Evolutionary conservation across 148 eudicot genomes (phyloP), one percentile per base, ranked within the genome.

Genomic region (Fagopyrum tataricum): DNA sequence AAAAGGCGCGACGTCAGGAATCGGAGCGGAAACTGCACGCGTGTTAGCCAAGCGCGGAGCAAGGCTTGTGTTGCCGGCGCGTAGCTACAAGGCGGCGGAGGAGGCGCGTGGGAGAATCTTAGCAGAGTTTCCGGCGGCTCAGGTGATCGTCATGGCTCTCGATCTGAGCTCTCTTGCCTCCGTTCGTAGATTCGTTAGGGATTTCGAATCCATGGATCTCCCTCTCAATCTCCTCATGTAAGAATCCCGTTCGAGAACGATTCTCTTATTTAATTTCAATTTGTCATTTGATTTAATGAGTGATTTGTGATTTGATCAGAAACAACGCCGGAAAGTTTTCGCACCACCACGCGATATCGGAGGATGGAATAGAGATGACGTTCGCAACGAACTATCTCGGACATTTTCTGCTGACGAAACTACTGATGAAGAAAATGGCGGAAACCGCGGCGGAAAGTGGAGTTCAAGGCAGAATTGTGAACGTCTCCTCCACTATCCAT

Each of bases 181-280:
- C 14, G 97, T 95, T 0, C 78, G 87, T 21, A 78, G 67, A 31
- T 95, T 95, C 51, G 92, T 86, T 5, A 47, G 43, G 0, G 77
- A 86, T n/a, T 95, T 95, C 59, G 84, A 84, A 21, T 81, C 94
- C 42, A 96, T 91, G 62, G 21, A 80, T 31, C 78, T 92, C 70
- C 99, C 96, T 55, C 96, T 95, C 70, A 86, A 92, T 77, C 87
- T 95, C 61, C 99, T 95, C 77, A 90, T 95, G 99, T 95, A 85
- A 74, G 72, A 14, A 13, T 7, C 37, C 42, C 14, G 14, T 12
- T 62, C 42, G 11, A 37, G 4, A 24, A 26, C 17, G 4, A 20
- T 56, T 56, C 62, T 23, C 12, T 4, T 7, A 56, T 56, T 46
- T 7, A 7, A 9, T 7, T 9, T 46, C 2, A 56, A 20, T 20